These are phyloP conservation scores for Tagetes patula DNA, from an alignment of 129 eudicot species.

Conservation along the genomic window DNA sequence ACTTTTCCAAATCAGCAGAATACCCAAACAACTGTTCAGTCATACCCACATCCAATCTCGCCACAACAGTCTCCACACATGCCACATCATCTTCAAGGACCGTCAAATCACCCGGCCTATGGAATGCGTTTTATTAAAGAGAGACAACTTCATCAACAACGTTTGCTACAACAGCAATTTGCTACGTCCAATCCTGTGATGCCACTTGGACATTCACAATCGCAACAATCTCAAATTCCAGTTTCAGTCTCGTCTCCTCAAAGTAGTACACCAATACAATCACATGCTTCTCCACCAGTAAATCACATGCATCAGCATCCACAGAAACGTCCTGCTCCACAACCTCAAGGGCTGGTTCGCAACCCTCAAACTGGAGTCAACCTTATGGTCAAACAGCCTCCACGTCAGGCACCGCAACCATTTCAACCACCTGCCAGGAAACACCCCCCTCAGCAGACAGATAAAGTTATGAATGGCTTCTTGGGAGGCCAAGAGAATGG, in stretches of 20 bases:
- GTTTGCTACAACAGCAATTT: slow-evolving; percentile 58
- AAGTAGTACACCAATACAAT: slow-evolving; percentile 51
- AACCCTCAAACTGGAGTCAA: slow-evolving; percentile 55
- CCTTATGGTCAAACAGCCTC: slow-evolving; percentile 50
- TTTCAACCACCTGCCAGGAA: slow-evolving; percentile 62
- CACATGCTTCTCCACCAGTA: slow-evolving; percentile 62
- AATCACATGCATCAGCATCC: slow-evolving; percentile 49
- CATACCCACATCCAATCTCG: slow-evolving; percentile 61
- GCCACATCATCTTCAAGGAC: slow-evolving; percentile 63
- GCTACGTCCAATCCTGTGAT: slow-evolving; percentile 51
- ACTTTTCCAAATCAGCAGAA: slow-evolving; percentile 55
- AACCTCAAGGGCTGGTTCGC: slow-evolving; percentile 49
- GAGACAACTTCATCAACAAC: slow-evolving; percentile 69
- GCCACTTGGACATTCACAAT: slow-evolving; percentile 54
- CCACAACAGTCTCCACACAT: slow-evolving; percentile 64
- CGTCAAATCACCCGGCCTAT: slow-evolving; percentile 59
- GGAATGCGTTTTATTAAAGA: slow-evolving; percentile 70
- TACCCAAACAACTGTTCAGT: slow-evolving; percentile 46
- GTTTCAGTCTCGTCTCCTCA: slow-evolving; percentile 66
- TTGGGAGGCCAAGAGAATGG: slow-evolving; percentile 56
- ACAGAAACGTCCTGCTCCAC: slow-evolving; percentile 52
- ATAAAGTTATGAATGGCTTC: slow-evolving; percentile 57
- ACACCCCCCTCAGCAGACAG: slow-evolving; percentile 63
- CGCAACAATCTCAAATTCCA: slow-evolving; percentile 42
- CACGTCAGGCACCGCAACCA: slow-evolving; percentile 36